Conservation (phyloP, 306 rosid species). For the Ceratonia siliqua region DNA sequence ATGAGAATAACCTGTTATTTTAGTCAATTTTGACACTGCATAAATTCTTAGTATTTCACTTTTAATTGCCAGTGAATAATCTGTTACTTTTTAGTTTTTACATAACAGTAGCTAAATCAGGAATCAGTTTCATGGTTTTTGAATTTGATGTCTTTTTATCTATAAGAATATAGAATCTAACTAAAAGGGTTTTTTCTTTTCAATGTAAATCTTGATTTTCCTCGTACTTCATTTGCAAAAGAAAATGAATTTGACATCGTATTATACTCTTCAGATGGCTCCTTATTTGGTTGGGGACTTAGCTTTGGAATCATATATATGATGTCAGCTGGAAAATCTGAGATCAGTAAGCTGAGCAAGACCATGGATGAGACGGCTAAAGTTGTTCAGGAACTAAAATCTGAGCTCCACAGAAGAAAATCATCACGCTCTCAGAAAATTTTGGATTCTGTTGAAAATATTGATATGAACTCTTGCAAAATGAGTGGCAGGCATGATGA, state of each 20-base stretch:
- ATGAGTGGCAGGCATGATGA: conserved; percentile 30
- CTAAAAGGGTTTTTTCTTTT: neutral
- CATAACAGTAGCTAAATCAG: neutral
- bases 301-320: conserved; percentile 65
- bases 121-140: neutral
- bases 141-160: neutral
- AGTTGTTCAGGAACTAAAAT: conserved; percentile 57
- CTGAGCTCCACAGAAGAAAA: conserved; percentile 59
- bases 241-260: neutral
- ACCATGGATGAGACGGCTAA: conserved; percentile 57
- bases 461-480: conserved; percentile 19
- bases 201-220: neutral
- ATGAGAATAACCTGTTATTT: neutral
- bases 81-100: neutral
- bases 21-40: neutral
- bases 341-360: conserved; percentile 55
- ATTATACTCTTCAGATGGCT: conserved; percentile 43
- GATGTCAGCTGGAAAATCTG: conserved; percentile 72
- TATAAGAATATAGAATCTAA: neutral
- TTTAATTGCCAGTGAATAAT: neutral
- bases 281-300: conserved; percentile 65
- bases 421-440: conserved; percentile 31
- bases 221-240: neutral
- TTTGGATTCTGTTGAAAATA: conserved; percentile 33
- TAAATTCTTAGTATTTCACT: neutral